Percentiles rank a stretch among this genome's conserved stretches.
Evolutionary conservation across 2,329 filamentous ascomycete species (phyloP).

Genomic region (Colletotrichum tropicale): DNA sequence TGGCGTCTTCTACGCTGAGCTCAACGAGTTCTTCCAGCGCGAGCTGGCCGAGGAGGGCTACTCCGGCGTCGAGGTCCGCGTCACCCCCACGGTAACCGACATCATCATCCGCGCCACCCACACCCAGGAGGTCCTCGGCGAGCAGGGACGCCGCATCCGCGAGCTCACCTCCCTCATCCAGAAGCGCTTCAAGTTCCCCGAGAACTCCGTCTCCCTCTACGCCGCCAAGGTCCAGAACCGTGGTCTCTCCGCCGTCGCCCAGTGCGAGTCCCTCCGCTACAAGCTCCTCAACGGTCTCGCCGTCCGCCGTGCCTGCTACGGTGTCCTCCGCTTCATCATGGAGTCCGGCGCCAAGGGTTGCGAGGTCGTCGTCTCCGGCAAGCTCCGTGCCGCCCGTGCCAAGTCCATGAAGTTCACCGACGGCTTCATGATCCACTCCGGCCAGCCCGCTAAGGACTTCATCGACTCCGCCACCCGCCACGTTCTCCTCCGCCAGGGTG

Average conservation of each 20-base stretch:
- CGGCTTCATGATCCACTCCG: slow-evolving; percentile 99
- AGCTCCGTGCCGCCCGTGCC: slow-evolving; percentile 97
- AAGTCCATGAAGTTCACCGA: slow-evolving; percentile 99
- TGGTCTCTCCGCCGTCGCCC: slow-evolving; percentile 98
- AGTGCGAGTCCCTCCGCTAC: slow-evolving; percentile 99
- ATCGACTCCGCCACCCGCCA: slow-evolving; percentile 98
- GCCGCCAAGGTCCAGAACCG: slow-evolving; percentile 99
- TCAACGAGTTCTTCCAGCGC: slow-evolving; percentile 99
- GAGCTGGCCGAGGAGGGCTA: slow-evolving; percentile 99
- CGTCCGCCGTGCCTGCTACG: slow-evolving; percentile 98
- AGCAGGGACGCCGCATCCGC: slow-evolving; percentile 99
- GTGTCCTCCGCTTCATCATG: slow-evolving; percentile 99
- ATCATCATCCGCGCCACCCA: slow-evolving; percentile 99
- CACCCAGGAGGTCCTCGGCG: slow-evolving; percentile 99
- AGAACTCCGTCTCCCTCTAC: slow-evolving; percentile 99
- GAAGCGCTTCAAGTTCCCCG: slow-evolving; percentile 99
- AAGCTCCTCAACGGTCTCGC: slow-evolving; percentile 99
- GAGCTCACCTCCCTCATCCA: slow-evolving; percentile 99
- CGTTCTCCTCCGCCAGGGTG: slow-evolving; percentile 99
- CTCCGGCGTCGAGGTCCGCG: slow-evolving; percentile 99
- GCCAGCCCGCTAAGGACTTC: slow-evolving; percentile 99
- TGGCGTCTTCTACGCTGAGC: slow-evolving; percentile 99
- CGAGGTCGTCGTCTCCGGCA: slow-evolving; percentile 98
- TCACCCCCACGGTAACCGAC: slow-evolving; percentile 99
- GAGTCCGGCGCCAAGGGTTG: slow-evolving; percentile 99